phyloP scores from a whole-genome alignment of 805 yeast species.

The Monosporozyma aerobia region DNA sequence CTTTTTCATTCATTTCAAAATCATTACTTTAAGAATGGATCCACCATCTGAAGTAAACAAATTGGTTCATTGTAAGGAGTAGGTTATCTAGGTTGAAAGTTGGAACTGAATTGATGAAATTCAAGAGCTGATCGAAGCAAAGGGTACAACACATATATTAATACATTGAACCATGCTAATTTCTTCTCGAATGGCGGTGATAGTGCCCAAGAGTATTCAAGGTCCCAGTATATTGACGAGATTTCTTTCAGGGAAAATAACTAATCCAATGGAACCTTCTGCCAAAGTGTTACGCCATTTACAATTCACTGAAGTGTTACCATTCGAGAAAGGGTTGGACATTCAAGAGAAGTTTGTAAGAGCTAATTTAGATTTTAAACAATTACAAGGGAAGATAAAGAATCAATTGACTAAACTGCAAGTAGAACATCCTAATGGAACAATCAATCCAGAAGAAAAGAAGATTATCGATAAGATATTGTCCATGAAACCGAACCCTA shows the following conservation, averaged over 20 bases:
- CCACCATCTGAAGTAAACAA: neutral
- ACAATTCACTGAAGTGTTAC: constrained; percentile 32
- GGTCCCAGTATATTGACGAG: neutral
- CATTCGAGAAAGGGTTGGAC: constrained; percentile 41
- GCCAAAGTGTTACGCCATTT: constrained; percentile 36
- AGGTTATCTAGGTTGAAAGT: neutral
- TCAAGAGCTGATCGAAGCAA: neutral
- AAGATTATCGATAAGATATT: constrained; percentile 36
- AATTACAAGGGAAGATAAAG: constrained; percentile 40
- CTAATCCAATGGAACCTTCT: constrained; percentile 28
- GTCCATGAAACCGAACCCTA: constrained; percentile 51
- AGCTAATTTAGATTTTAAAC: constrained; percentile 50
- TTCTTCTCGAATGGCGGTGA: neutral
- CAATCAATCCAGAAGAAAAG: constrained; percentile 39
- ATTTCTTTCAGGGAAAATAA: constrained; percentile 3
- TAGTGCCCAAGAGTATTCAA: neutral
- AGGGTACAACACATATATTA: too few species aligned
- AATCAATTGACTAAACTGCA: constrained; percentile 33
- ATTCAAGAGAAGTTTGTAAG: constrained; percentile 50
- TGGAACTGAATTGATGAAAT: neutral
- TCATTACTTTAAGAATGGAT: neutral
- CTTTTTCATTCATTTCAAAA: neutral
- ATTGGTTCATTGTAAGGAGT: neutral
- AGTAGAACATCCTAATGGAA: constrained; percentile 29
- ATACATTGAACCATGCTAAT: neutral